Conservation (phyloP, 345 rosid species). For the Euphorbia lathyris region DNA sequence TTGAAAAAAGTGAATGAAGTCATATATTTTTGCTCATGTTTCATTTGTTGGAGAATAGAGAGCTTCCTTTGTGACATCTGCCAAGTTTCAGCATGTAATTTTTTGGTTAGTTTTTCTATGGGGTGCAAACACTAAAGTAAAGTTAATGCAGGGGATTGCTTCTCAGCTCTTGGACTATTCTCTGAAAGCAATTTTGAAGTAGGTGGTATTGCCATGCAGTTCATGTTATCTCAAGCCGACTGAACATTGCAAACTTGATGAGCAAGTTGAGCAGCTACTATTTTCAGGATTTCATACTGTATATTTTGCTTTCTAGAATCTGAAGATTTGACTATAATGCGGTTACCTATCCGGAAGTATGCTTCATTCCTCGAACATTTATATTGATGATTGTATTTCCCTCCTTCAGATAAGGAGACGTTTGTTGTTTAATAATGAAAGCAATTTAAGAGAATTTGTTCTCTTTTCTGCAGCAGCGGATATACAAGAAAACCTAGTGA, state of each 20-base stretch:
- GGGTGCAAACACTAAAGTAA: background rate
- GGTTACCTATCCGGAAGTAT: conserved; percentile 39
- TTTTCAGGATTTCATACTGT: conserved; percentile 23
- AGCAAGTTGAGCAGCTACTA: conserved; percentile 17
- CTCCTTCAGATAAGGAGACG: background rate
- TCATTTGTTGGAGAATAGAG: background rate
- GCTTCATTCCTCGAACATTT: conserved; percentile 2
- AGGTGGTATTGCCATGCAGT: conserved; percentile 12
- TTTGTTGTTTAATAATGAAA: background rate
- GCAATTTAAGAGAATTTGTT: background rate
- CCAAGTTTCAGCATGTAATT: background rate
- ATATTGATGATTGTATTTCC: background rate
- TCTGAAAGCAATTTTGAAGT: conserved; percentile 9
- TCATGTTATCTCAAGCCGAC: conserved; percentile 9
- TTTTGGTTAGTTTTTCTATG: no score
- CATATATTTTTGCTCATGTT: no score
- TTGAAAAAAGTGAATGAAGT: background rate
- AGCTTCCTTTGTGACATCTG: background rate
- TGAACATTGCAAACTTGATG: conserved; percentile 26
- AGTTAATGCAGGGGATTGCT: background rate
- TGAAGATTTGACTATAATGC: conserved; percentile 31
- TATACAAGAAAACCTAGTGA: conserved; percentile 59
- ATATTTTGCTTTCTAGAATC: conserved; percentile 20
- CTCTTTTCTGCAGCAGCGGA: conserved; percentile 36
- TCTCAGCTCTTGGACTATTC: conserved; percentile 1